These are phyloP conservation scores for Linderniella brevidens DNA, from an alignment of 257 asterid genomes.

Conservation along the genomic window DNA sequence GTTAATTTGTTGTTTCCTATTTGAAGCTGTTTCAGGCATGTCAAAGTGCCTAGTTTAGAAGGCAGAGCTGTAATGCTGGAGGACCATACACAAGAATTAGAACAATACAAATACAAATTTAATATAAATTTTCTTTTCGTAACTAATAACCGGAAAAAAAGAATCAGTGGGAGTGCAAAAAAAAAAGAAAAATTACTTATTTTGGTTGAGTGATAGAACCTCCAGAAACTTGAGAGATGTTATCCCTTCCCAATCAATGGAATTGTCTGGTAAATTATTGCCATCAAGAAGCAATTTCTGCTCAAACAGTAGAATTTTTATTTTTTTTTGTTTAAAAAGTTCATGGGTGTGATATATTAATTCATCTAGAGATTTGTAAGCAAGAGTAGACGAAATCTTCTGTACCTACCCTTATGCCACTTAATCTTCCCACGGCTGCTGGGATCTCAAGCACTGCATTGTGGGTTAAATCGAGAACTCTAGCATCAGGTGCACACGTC, in stretches of 20 bases:
- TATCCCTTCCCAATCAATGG: conserved; percentile 66
- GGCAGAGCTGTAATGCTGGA: conserved; percentile 56
- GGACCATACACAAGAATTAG: conserved; percentile 10
- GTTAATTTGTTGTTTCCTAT: conserved; percentile 44
- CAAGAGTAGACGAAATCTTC: conserved; percentile 9
- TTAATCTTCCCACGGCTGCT: conserved; percentile 28
- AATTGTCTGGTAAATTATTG: conserved; percentile 37
- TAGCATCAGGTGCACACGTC: conserved; percentile 37
- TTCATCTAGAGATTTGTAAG: conserved; percentile 2
- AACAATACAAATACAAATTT: no score
- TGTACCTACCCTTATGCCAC: conserved; percentile 58
- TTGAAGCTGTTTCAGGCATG: conserved; percentile 52
- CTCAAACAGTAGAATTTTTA: conserved; percentile 12
- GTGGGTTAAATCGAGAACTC: conserved; percentile 64
- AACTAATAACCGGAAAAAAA: no score
- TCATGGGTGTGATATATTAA: conserved; percentile 9
- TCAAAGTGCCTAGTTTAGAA: conserved; percentile 50
- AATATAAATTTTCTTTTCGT: no score
- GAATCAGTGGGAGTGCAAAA: no score
- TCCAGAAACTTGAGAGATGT: conserved; percentile 45
- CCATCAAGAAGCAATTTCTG: conserved; percentile 54
- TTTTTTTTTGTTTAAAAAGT: no score
- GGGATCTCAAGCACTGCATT: conserved; percentile 54
- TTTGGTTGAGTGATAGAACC: conserved; percentile 43
- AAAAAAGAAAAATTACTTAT: conserved; percentile 28